phyloP scores from a whole-genome alignment of 345 rosid genomes.

The Balakata baccata region DNA sequence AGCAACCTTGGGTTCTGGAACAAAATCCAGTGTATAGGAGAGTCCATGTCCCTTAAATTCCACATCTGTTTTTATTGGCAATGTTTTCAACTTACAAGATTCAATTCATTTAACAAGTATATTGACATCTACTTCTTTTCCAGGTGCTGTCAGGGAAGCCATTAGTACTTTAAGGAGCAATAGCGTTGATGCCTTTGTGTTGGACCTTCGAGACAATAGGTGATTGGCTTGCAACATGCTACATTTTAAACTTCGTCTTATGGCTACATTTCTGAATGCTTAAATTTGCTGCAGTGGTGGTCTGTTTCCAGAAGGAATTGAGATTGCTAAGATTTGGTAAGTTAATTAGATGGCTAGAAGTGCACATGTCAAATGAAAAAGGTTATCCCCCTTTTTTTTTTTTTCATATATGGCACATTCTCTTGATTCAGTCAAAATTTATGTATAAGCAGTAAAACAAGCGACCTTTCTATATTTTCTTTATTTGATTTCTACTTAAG shows the following conservation, averaged over 20 bases:
- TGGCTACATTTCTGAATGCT: conserved; percentile 37
- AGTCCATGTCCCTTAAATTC: neutral
- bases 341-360: conserved; percentile 13
- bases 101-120: neutral
- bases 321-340: conserved; percentile 92
- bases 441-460: neutral
- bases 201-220: conserved; percentile 98
- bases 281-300: conserved; percentile 80
- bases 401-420: neutral
- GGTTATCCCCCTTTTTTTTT: neutral
- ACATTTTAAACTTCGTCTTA: conserved; percentile 20
- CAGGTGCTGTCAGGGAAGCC: conserved; percentile 86
- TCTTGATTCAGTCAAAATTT: neutral
- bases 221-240: conserved; percentile 37
- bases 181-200: conserved; percentile 67
- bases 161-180: conserved; percentile 63
- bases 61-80: neutral
- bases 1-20: neutral
- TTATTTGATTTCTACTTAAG: neutral
- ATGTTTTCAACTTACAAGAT: neutral
- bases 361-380: neutral
- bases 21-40: neutral
- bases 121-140: conserved; percentile 23
- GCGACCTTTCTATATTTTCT: neutral
- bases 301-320: conserved; percentile 92